Evolutionary conservation across 2,329 filamentous ascomycete species (phyloP), one percentile per base, ranked within the genome.

Genomic region (Thielaviopsis ethacetica): DNA sequence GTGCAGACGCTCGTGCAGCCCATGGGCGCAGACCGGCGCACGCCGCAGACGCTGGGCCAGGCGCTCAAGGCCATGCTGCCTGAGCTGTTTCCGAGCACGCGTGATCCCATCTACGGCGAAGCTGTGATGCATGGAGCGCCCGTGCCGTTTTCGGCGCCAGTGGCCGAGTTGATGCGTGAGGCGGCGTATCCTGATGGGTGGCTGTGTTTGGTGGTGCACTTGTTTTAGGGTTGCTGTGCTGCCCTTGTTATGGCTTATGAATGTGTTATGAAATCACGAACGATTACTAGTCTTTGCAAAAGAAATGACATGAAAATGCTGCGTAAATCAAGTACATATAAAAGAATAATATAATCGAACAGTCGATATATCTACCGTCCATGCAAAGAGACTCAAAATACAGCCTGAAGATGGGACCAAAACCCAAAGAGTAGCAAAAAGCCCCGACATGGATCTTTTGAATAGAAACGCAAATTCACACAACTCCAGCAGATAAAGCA

Each of bases 101-200:
- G 90, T 59, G 91, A 88, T 67, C 85, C 89, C 0, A 82, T 96
- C 12, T 78, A 95, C 54, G 93, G 91, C 1, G 84, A 86, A 61
- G 86, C 87, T 1, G 78, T 97, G 6, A 71, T 97, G 65, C 93
- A 98, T 72, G 93, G 93, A 0, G 88, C 84, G 1, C 78, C 83
- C 0, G 80, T 95, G 61, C 91, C 93, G 0, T 86, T 97, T 73
- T 72, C 75, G 61, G 86, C 90, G 1, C 84, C 84, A 24, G 71
- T 98, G 19, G 86, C 89, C 66, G 91, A 96, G 53, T 69, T 98
- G 60, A 86, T 93, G 72, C 79, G 83, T 59, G 85, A 86, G 66
- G 86, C 87, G 3, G 83, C 88, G 1, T 97, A 96, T 74, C 83
- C 89, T 0, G 93, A 98, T 71, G 93, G 93, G 0, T 98, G 91